Conservation (phyloP, 257 asterid genomes). For the Echium plantagineum region DNA sequence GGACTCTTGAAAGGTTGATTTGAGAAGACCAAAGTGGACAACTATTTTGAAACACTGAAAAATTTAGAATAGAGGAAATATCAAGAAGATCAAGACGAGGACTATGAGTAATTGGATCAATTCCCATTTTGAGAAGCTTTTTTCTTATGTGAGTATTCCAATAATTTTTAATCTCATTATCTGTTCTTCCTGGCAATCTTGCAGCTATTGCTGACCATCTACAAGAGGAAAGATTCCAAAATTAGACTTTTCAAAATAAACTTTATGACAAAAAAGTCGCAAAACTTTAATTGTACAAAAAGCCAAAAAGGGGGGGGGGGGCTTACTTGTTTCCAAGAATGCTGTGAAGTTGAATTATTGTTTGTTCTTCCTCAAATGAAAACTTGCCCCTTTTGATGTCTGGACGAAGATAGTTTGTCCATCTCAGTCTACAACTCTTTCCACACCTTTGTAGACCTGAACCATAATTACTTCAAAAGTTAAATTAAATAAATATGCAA, state of each 20-base stretch:
- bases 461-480: too few species aligned
- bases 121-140: background rate
- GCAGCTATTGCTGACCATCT: background rate
- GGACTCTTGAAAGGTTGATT: conserved; percentile 37
- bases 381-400: background rate
- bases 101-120: background rate
- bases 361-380: background rate
- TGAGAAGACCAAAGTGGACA: conserved; percentile 20
- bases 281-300: too few species aligned
- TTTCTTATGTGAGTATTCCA: background rate
- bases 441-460: background rate
- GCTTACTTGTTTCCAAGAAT: background rate
- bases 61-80: background rate
- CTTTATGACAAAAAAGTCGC: too few species aligned
- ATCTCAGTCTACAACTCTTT: background rate
- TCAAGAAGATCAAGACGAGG: background rate
- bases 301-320: too few species aligned
- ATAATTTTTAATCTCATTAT: background rate
- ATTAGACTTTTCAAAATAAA: too few species aligned
- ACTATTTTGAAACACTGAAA: conserved; percentile 7
- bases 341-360: background rate
- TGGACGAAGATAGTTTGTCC: background rate
- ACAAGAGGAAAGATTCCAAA: too few species aligned
- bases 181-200: background rate
- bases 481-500: too few species aligned